Evolutionary conservation across 1,284 basidiomycete species (phyloP).

Genomic region (Termitomyces sp.): DNA sequence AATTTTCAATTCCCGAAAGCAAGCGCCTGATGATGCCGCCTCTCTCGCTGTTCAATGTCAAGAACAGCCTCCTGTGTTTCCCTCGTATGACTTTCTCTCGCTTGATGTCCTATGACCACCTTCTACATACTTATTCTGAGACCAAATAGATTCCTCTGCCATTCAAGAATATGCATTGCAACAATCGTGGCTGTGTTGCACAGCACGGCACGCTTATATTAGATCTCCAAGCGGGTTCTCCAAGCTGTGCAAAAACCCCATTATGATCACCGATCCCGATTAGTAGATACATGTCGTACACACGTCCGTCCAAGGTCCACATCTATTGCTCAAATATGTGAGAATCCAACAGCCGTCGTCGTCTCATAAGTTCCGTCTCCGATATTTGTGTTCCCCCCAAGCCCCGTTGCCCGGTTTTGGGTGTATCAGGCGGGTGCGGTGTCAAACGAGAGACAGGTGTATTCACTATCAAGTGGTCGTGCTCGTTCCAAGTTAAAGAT

Average conservation of each 20-base stretch:
- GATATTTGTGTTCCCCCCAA: slow-evolving; percentile 60
- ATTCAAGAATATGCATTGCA: slow-evolving; percentile 10
- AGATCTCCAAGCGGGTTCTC: slow-evolving; percentile 23
- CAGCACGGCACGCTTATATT: slow-evolving; percentile 29
- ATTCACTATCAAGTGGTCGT: slow-evolving; percentile 9
- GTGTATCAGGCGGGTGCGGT: slow-evolving; percentile 23
- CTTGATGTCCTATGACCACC: slow-evolving; percentile 2
- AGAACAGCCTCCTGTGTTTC: slow-evolving; percentile 16
- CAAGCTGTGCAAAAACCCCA: slow-evolving; percentile 25
- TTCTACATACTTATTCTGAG: not conserved
- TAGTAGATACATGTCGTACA: slow-evolving; percentile 4
- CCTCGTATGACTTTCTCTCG: not conserved
- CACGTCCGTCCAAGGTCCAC: slow-evolving; percentile 3
- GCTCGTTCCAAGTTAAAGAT: slow-evolving; percentile 12
- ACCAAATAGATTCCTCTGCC: not conserved
- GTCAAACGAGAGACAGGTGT: slow-evolving; percentile 10
- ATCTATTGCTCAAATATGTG: slow-evolving; percentile 44
- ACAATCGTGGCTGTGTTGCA: slow-evolving; percentile 30
- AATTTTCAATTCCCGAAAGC: slow-evolving; percentile 24
- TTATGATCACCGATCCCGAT: slow-evolving; percentile 17
- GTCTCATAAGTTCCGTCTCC: slow-evolving; percentile 75
- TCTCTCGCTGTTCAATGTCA: slow-evolving; percentile 9
- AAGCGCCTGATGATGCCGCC: slow-evolving; percentile 17
- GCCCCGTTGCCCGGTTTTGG: slow-evolving; percentile 36
- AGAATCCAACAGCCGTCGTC: slow-evolving; percentile 65